These are phyloP conservation scores for Debaryomyces tyrocola DNA, from an alignment of 805 yeast species.

Conservation along the genomic window DNA sequence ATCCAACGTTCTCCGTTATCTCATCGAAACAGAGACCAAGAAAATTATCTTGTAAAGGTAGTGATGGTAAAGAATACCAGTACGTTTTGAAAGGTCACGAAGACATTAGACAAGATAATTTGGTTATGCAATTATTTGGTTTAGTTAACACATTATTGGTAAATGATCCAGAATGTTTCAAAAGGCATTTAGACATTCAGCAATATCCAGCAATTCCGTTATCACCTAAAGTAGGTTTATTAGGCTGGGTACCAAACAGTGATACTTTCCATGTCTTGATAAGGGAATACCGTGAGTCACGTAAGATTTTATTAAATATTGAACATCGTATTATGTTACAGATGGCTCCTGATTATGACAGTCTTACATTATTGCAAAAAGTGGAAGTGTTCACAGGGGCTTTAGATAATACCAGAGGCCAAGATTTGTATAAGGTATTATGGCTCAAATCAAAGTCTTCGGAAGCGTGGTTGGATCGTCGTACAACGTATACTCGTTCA, in stretches of 20 bases:
- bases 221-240: constrained; percentile 93
- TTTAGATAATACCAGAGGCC: constrained; percentile 91
- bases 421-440: constrained; percentile 89
- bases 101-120: constrained; percentile 94
- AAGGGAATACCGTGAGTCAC: constrained; percentile 86
- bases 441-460: constrained; percentile 97
- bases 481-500: constrained; percentile 94
- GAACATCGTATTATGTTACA: constrained; percentile 95
- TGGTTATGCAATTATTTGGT: constrained; percentile 97
- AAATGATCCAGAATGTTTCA: constrained; percentile 93
- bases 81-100: constrained; percentile 92
- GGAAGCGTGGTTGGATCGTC: constrained; percentile 96
- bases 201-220: constrained; percentile 91
- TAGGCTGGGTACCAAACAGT: constrained; percentile 97
- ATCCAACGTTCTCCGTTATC: constrained; percentile 80
- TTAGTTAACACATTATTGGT: constrained; percentile 86
- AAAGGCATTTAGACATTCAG: constrained; percentile 91
- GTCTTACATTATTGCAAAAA: constrained; percentile 82
- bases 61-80: constrained; percentile 88
- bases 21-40: constrained; percentile 97
- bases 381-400: constrained; percentile 97
- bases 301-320: constrained; percentile 84
- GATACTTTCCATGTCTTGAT: constrained; percentile 95
- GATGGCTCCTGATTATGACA: constrained; percentile 97
- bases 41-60: constrained; percentile 73